Conservation (phyloP, 371 early-diverging fungal genomes). For the Coemansia sp. region DNA sequence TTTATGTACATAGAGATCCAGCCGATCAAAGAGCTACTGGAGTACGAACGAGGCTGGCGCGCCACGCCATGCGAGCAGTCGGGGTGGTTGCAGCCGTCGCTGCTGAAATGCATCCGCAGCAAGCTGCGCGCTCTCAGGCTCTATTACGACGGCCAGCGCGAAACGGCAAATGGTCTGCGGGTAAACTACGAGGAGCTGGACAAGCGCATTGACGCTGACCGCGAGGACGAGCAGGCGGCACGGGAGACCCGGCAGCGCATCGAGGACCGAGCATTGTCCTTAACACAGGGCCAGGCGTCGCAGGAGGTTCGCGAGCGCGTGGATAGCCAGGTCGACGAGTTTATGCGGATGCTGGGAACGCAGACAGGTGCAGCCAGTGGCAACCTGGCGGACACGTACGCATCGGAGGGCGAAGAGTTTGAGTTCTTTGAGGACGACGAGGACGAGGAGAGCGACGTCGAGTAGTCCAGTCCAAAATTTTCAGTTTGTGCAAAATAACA, state of each 20-base stretch:
- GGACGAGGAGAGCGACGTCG: constrained; percentile 4
- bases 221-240: constrained; percentile 16
- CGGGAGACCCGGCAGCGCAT: constrained; percentile 2
- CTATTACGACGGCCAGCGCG: not conserved
- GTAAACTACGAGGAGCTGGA: constrained; percentile 31
- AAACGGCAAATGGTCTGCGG: constrained; percentile 2
- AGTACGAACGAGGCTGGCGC: constrained; percentile 28
- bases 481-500: no score
- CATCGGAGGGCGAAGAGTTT: constrained; percentile 20
- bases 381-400: constrained; percentile 1
- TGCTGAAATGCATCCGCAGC: constrained; percentile 16
- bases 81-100: constrained; percentile 41
- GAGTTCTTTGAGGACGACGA: constrained; percentile 21
- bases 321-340: constrained; percentile 26
- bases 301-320: constrained; percentile 16
- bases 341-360: constrained; percentile 29
- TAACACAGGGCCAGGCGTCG: constrained; percentile 12
- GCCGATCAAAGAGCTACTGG: constrained; percentile 20
- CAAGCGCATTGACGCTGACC: constrained; percentile 14
- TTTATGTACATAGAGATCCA: constrained; percentile 23
- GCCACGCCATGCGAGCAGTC: constrained; percentile 25
- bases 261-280: constrained; percentile 18
- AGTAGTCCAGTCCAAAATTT: not conserved
- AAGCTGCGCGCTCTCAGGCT: constrained; percentile 20
- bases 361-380: not conserved